Percentiles rank a stretch among this genome's conserved stretches.
Evolutionary conservation across 106 monocot genomes (phyloP).

Genomic region (Gastrodia elata): DNA sequence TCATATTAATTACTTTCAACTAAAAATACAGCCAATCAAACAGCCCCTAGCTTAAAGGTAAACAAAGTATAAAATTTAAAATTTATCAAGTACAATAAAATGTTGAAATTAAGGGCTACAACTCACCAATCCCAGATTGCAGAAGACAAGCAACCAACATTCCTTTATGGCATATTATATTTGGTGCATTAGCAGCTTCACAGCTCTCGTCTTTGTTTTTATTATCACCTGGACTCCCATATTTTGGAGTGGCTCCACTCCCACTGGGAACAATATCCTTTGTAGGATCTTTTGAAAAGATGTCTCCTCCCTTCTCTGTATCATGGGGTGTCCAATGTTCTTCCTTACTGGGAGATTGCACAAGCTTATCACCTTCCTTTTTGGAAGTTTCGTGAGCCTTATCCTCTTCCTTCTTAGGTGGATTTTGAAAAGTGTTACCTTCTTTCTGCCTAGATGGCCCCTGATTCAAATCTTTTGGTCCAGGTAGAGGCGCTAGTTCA

Average conservation of each 20-base stretch:
- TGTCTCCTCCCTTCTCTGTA: neutral
- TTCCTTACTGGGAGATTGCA: neutral
- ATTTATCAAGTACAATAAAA: neutral
- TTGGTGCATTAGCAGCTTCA: neutral
- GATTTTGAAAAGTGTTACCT: neutral
- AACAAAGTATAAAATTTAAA: neutral
- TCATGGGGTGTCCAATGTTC: neutral
- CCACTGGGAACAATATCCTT: neutral
- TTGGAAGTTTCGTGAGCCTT: neutral
- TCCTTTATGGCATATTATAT: neutral
- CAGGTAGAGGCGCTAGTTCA: neutral
- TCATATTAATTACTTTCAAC: too few species aligned
- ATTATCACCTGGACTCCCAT: neutral
- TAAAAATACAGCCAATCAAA: too few species aligned
- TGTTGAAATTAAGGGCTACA: neutral
- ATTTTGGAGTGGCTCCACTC: neutral
- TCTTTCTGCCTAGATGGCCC: neutral
- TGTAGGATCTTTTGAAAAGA: neutral
- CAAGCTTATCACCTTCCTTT: neutral
- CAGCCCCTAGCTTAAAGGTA: too few species aligned
- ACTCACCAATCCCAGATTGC: slow-evolving; percentile 1
- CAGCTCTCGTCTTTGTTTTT: neutral
- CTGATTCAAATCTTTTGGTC: neutral
- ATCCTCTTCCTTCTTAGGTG: slow-evolving; percentile 1
- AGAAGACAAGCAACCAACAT: neutral